Base-by-base conservation (phyloP, 305 asterid species). In the Rubia tinctorum region DNA sequence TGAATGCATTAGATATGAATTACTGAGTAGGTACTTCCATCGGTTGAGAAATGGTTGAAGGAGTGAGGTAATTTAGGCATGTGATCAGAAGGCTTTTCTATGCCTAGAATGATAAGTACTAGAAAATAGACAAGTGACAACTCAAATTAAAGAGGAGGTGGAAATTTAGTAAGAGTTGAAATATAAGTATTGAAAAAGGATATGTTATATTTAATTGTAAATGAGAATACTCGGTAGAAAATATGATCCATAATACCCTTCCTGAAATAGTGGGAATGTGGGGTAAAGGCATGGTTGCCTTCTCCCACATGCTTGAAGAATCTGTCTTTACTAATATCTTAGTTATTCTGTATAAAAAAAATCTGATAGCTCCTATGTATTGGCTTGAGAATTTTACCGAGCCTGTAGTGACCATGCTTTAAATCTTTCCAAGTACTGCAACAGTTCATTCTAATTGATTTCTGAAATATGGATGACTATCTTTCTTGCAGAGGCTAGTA, bases 401-500 rank as follows among this genome's bases (percentile, higher is more conserved):
- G 12, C 55, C 23, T 20, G 25, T 14, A 49, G 47, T 1, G 23
- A 44, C 44, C 42, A 40, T 20, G 55, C 42, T 11, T 68, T 47
- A 15, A 34, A 30, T 39, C 49, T 30, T 34, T 68, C 59, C 65
- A 27, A 34, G 12, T 74, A 15, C 20, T 13, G 53, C n/a, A 40
- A 42, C 17, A 55, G 43, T 45, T 45, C n/a, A 30, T 17, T 18
- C 18, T 5, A 53, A 51, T 18, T 53, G n/a, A 53, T 53, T 53
- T 53, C 59, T 53, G 59, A 2, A 53, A 14, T 64, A 47, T 69
- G n/a, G 73, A 20, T 71, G 34, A 49, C 20, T 10, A 20, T 66
- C 65, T 69, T 73, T 75, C 73, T 78, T 89, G 90, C 97, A 95
- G 99, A 91, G 78, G 80, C 83, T 95, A 78, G 97, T 95, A 45